Base-by-base conservation (phyloP, 352 stramenopile genomes). In the Phytophthora citricola region DNA sequence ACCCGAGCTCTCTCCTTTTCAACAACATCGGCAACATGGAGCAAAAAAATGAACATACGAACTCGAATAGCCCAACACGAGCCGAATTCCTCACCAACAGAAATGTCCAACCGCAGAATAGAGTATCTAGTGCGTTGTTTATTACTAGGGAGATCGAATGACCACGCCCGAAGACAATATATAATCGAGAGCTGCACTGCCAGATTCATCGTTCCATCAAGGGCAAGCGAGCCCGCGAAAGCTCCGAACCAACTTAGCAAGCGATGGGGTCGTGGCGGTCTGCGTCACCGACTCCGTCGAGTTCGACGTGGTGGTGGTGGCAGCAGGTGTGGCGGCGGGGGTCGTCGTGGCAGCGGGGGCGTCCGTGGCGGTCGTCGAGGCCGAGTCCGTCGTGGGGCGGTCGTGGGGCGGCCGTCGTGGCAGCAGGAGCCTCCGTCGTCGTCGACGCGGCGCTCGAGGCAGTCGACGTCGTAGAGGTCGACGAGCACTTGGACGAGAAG, bases 401-500 rank as follows among this genome's bases (percentile, higher is more conserved):
- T 20, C 17, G 17, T 20, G 51, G 26, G n/a, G 50, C 29, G 26
- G 50, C 26, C 11, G 60, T 39, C 32, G 60, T 63, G n/a, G 55
- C 10, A 4, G 32, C 49, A 46, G 58, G 47, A 7, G 58, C 29
- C 29, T 43, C 40, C 49, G 49, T 54, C 15, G 55, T 32, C 22
- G 36, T 27, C 5, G 49, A 34, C 31, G 44, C 31, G 17, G 29
- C 54, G 43, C 38, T 58, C n/a, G 50, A 55, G 1, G 54, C 41
- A 9, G 41, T 34, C 34, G 45, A 52, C 0, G 60, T 24, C 41
- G 48, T 49, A 29, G 63, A 44, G 22, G 57, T 31, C 58, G 66
- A 65, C 26, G 59, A 50, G 49, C 66, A 77, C 51, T 62, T 57
- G 32, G 0, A 1, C n/a, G 54, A 65, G 65, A 77, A 77, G 5